A percentile compares a stretch with the other conserved stretches of the same genome.
phyloP scores from a whole-genome alignment of 2,329 filamentous ascomycete genomes.

The Pseudopithomyces chartarum region DNA sequence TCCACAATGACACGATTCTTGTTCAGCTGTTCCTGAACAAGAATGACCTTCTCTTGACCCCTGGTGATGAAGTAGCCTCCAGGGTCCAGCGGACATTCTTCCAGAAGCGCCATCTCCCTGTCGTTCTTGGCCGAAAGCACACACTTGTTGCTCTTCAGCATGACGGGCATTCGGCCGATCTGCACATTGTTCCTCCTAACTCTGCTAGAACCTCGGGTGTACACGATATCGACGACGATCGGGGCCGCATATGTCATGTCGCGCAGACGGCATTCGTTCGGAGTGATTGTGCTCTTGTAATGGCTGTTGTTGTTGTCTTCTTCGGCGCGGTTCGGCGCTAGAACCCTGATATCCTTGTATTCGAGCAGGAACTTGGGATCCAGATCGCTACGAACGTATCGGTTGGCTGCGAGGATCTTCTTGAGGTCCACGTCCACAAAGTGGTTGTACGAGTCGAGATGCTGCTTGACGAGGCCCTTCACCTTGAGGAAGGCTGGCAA shows the following conservation, averaged over 20 bases:
- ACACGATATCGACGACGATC: constrained; percentile 90
- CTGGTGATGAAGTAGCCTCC: constrained; percentile 98
- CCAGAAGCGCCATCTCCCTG: constrained; percentile 85
- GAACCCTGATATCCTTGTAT: constrained; percentile 87
- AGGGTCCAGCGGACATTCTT: constrained; percentile 94
- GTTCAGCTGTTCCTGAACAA: constrained; percentile 97
- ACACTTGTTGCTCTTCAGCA: constrained; percentile 95
- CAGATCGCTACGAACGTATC: constrained; percentile 86
- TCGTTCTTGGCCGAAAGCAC: constrained; percentile 83
- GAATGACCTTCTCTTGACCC: constrained; percentile 96
- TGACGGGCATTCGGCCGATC: constrained; percentile 91
- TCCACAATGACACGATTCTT: constrained; percentile 99
- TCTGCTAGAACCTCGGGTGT: constrained; percentile 78
- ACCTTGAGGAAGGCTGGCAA: constrained; percentile 97
- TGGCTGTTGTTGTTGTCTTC: constrained; percentile 68
- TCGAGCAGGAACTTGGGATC: constrained; percentile 92
- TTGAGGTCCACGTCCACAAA: constrained; percentile 97
- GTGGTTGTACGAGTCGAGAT: constrained; percentile 98
- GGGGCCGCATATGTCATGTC: constrained; percentile 98
- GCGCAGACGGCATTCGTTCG: constrained; percentile 93
- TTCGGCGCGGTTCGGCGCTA: constrained; percentile 78
- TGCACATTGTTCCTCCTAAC: constrained; percentile 75
- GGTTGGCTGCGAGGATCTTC: constrained; percentile 92
- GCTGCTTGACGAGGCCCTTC: constrained; percentile 95
- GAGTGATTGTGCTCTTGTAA: constrained; percentile 67